Evolutionary conservation across 805 yeast species (phyloP).

Genomic region (Hanseniaspora lachancei): DNA sequence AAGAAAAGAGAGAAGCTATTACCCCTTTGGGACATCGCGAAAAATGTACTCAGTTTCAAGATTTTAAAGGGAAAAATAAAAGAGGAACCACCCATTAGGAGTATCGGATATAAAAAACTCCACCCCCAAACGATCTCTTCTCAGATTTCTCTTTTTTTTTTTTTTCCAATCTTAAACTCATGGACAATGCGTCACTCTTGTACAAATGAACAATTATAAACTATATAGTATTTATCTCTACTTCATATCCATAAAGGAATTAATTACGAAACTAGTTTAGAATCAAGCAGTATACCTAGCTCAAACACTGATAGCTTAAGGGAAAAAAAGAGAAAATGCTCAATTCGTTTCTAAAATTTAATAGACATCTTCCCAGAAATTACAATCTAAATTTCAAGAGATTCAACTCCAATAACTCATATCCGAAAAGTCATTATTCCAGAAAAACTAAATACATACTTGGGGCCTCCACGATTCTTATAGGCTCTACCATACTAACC

Average conservation of each 20-base stretch:
- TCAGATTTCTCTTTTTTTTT: neutral
- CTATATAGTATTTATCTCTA: no score
- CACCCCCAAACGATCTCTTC: neutral
- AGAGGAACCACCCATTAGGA: neutral
- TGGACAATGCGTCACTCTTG: neutral
- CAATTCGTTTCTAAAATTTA: neutral
- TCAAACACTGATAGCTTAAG: neutral
- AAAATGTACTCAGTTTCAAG: no score
- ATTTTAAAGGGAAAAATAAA: no score
- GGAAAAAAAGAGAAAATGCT: neutral
- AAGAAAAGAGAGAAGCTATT: neutral
- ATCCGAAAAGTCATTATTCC: neutral
- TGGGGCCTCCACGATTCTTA: slow-evolving; percentile 19
- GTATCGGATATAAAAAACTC: neutral
- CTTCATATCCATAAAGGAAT: no score
- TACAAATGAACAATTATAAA: no score
- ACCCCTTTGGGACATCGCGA: neutral
- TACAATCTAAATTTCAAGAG: slow-evolving; percentile 22
- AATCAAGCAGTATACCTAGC: no score
- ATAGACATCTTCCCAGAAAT: neutral
- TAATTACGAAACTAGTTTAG: no score
- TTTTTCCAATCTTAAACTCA: neutral
- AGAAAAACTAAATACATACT: slow-evolving; percentile 19
- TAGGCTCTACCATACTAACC: slow-evolving; percentile 37
- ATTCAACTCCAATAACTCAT: slow-evolving; percentile 33